phyloP scores from a whole-genome alignment of 179 eudicot genomes.

The Pouteria campechiana region DNA sequence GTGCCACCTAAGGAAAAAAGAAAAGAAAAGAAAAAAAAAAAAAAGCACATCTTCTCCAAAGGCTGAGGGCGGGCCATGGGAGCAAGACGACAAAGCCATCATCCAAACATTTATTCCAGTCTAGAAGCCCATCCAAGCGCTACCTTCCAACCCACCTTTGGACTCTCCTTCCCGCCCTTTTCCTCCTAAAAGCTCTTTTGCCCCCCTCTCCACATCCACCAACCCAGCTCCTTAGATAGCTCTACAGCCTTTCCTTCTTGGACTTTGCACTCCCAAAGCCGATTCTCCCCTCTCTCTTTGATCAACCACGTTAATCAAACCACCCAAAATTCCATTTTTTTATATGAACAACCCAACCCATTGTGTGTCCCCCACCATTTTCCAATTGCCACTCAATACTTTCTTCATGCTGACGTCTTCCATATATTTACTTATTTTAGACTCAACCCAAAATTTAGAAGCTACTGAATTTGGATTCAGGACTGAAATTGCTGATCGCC shows the following conservation, averaged over 20 bases:
- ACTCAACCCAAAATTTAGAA: too few relatives aligned
- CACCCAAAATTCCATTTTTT: background rate
- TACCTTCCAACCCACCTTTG: conserved; percentile 49
- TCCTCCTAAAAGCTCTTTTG: conserved; percentile 17
- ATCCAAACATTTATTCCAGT: conserved; percentile 29
- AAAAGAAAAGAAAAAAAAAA: too few relatives aligned
- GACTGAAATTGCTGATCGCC: too few relatives aligned
- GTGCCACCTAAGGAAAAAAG: too few relatives aligned
- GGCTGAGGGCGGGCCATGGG: conserved; percentile 6
- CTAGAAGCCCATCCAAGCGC: conserved; percentile 65
- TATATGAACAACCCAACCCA: background rate
- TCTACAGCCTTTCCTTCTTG: conserved; percentile 21
- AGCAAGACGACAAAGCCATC: conserved; percentile 11
- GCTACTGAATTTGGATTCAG: too few relatives aligned
- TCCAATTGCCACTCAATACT: too few relatives aligned
- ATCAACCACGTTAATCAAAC: conserved; percentile 1
- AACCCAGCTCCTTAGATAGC: conserved; percentile 21
- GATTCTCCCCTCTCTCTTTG: conserved; percentile 22
- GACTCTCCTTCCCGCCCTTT: conserved; percentile 20
- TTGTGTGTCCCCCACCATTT: too few relatives aligned
- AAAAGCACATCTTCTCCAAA: conserved; percentile 12
- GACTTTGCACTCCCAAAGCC: conserved; percentile 16
- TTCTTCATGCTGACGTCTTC: too few relatives aligned
- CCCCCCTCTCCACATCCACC: conserved; percentile 13
- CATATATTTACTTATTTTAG: too few relatives aligned